A percentile compares a stretch with the other conserved stretches of the same genome.
phyloP scores from a whole-genome alignment of 805 yeast genomes.

The Komagataella kurtzmanii region DNA sequence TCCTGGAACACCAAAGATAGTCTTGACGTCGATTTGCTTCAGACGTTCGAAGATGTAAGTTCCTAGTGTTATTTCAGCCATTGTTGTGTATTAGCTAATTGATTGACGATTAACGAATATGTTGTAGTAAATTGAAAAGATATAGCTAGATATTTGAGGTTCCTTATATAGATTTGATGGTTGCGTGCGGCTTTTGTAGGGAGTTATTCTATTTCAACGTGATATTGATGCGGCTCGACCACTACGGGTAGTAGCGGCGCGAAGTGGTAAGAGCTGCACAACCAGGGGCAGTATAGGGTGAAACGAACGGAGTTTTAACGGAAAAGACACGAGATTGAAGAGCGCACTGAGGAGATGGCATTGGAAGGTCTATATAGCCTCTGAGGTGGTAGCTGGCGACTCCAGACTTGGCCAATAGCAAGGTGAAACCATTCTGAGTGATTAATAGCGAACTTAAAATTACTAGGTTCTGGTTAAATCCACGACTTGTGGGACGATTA shows the following conservation, averaged over 20 bases:
- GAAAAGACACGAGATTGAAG: background rate
- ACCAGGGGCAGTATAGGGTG: background rate
- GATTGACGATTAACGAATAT: background rate
- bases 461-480: background rate
- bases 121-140: background rate
- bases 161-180: background rate
- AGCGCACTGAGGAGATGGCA: background rate
- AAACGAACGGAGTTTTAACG: background rate
- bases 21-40: slow-evolving; percentile 54
- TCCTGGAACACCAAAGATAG: slow-evolving; percentile 74
- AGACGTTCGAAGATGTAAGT: slow-evolving; percentile 69
- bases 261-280: background rate
- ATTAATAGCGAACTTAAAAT: background rate
- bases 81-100: background rate
- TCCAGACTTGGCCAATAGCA: background rate
- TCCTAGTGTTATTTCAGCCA: slow-evolving; percentile 47
- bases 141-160: background rate
- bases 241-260: background rate
- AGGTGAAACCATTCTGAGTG: background rate
- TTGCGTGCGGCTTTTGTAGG: background rate
- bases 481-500: background rate
- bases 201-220: background rate
- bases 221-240: background rate
- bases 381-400: background rate
- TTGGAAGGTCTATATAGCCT: background rate